A percentile compares a stretch with the other conserved stretches of the same genome.
Evolutionary conservation across 2,329 filamentous ascomycete species (phyloP).

Genomic region (Beauveria bassiana): DNA sequence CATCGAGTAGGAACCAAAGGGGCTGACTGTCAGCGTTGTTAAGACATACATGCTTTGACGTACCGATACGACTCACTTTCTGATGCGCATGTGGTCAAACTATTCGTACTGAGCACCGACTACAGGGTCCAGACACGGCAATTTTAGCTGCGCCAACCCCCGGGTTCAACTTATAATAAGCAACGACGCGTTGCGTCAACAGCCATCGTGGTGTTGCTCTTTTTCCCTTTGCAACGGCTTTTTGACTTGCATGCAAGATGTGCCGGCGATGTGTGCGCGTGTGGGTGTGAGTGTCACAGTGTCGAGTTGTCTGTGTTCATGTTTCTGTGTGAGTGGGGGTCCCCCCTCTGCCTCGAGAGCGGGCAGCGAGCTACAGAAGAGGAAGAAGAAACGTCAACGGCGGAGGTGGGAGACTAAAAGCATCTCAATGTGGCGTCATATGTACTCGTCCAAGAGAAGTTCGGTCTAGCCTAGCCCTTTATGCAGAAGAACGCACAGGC

Average conservation of each 20-base stretch:
- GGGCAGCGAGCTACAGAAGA: neutral
- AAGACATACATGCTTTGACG: neutral
- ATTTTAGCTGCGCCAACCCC: neutral
- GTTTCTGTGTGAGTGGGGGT: neutral
- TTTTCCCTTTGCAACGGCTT: neutral
- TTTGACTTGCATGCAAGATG: constrained; percentile 2
- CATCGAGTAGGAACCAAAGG: neutral
- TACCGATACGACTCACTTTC: neutral
- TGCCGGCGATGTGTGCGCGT: neutral
- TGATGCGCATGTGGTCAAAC: neutral
- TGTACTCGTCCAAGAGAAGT: neutral
- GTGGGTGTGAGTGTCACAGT: neutral
- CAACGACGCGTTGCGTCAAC: neutral
- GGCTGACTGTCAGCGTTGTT: no score
- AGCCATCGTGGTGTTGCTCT: no score
- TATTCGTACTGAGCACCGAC: neutral
- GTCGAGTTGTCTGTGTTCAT: no score
- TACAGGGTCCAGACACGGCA: neutral
- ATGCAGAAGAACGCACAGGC: neutral
- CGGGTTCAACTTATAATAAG: neutral
- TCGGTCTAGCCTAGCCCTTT: neutral
- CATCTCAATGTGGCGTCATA: neutral
- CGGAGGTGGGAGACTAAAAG: neutral
- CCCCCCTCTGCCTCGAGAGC: neutral
- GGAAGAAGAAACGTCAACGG: neutral